Conservation (phyloP, 2,329 filamentous ascomycete species). For the Monosporascus ibericus region DNA sequence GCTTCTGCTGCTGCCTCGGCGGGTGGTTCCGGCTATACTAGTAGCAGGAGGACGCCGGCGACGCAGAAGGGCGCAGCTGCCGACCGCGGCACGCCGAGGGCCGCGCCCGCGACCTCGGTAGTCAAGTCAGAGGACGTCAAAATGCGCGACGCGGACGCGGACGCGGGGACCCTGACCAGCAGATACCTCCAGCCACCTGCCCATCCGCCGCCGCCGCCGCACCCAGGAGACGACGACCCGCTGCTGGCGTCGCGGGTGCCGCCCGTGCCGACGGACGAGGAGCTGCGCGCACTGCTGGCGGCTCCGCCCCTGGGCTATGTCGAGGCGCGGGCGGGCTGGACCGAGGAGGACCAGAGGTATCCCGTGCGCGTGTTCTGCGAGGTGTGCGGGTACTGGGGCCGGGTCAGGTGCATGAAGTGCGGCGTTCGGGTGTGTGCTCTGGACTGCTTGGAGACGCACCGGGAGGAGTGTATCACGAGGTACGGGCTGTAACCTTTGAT, state of each 20-base stretch:
- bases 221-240: slow-evolving; percentile 48
- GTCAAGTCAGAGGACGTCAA: slow-evolving; percentile 22
- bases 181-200: slow-evolving; percentile 20
- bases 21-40: background rate
- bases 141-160: slow-evolving; percentile 32
- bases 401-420: slow-evolving; percentile 70
- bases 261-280: slow-evolving; percentile 48
- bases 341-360: slow-evolving; percentile 35
- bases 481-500: slow-evolving; percentile 41
- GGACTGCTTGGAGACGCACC: slow-evolving; percentile 66
- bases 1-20: slow-evolving; percentile 22
- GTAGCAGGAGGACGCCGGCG: slow-evolving; percentile 16
- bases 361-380: slow-evolving; percentile 66
- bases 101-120: slow-evolving; percentile 2
- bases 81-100: background rate
- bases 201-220: slow-evolving; percentile 31
- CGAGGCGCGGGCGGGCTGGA: slow-evolving; percentile 49
- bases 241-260: slow-evolving; percentile 56
- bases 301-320: slow-evolving; percentile 62
- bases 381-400: slow-evolving; percentile 77
- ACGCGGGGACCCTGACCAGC: background rate
- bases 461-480: slow-evolving; percentile 63
- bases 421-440: slow-evolving; percentile 72
- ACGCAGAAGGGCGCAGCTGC: background rate
- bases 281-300: slow-evolving; percentile 58